These are phyloP conservation scores for Candida khao-thaluensis DNA, from an alignment of 805 yeast species.

Conservation along the genomic window DNA sequence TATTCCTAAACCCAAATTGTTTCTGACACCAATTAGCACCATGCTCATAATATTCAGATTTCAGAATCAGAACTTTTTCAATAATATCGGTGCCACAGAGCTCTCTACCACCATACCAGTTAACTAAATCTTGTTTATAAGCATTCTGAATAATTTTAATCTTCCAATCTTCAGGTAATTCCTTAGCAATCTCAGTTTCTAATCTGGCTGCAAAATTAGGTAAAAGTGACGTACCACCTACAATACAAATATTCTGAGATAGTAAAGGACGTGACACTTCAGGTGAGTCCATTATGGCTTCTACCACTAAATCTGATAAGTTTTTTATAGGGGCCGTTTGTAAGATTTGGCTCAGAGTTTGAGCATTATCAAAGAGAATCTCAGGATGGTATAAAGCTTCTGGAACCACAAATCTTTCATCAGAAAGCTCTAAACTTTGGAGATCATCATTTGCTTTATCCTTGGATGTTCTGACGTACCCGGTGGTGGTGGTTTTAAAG, in stretches of 20 bases:
- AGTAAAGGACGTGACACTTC: slow-evolving; percentile 71
- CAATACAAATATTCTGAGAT: slow-evolving; percentile 72
- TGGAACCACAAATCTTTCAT: slow-evolving; percentile 86
- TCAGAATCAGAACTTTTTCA: slow-evolving; percentile 58
- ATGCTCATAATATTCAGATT: slow-evolving; percentile 81
- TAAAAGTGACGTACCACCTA: slow-evolving; percentile 80
- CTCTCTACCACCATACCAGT: slow-evolving; percentile 39
- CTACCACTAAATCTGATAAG: slow-evolving; percentile 76
- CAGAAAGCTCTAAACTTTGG: slow-evolving; percentile 67
- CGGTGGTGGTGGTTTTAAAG: slow-evolving; percentile 74
- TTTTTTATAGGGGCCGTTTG: slow-evolving; percentile 56
- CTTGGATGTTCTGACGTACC: slow-evolving; percentile 49
- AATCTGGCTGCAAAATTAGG: slow-evolving; percentile 67
- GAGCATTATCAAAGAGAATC: slow-evolving; percentile 44
- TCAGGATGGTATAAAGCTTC: slow-evolving; percentile 87
- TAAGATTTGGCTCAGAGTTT: slow-evolving; percentile 27
- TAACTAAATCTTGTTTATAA: slow-evolving; percentile 23
- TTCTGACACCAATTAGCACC: slow-evolving; percentile 63
- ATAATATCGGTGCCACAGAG: slow-evolving; percentile 42
- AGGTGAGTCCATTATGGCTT: slow-evolving; percentile 68
- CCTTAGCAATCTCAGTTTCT: slow-evolving; percentile 58
- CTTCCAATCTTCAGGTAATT: slow-evolving; percentile 69
- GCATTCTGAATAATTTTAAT: slow-evolving; percentile 40
- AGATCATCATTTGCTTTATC: slow-evolving; percentile 37
- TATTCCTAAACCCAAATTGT: slow-evolving; percentile 45